Evolutionary conservation across 345 rosid genomes (phyloP).

Genomic region (Nephelium lappaceum): DNA sequence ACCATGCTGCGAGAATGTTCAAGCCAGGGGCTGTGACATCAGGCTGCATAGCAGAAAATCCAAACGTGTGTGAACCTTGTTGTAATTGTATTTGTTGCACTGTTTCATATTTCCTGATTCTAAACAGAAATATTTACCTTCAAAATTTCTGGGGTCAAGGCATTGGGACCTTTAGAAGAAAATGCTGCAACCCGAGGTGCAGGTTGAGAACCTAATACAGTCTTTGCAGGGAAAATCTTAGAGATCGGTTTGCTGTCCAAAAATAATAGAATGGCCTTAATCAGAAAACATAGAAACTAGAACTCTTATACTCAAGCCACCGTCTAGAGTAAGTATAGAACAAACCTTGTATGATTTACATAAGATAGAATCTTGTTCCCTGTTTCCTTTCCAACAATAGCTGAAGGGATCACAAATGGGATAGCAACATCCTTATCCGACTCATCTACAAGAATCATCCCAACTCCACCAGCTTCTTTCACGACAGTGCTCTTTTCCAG

Average conservation of each 20-base stretch:
- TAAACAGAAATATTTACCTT: constrained; percentile 35
- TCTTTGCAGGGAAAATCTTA: constrained; percentile 44
- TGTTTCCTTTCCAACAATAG: constrained; percentile 44
- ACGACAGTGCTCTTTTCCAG: constrained; percentile 50
- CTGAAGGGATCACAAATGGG: constrained; percentile 57
- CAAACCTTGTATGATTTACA: constrained; percentile 44
- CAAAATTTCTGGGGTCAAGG: constrained; percentile 54
- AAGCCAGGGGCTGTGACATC: constrained; percentile 61
- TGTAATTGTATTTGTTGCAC: neutral
- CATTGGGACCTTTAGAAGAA: constrained; percentile 61
- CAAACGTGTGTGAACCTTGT: constrained; percentile 2
- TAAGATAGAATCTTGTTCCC: constrained; percentile 51
- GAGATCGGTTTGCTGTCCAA: constrained; percentile 44
- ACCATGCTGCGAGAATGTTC: constrained; percentile 66
- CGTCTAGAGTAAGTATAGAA: constrained; percentile 15
- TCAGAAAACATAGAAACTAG: constrained; percentile 23
- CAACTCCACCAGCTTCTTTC: constrained; percentile 60
- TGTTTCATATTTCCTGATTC: neutral
- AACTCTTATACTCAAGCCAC: neutral
- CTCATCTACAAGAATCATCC: constrained; percentile 59
- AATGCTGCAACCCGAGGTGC: constrained; percentile 56
- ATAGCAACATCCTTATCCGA: constrained; percentile 50
- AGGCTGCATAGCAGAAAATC: constrained; percentile 43
- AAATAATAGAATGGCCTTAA: neutral
- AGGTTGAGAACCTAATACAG: constrained; percentile 47